Percentiles rank a stretch among this genome's conserved stretches.
Conservation (phyloP, 83 land plant species). For the Isoetes engelmannii region DNA sequence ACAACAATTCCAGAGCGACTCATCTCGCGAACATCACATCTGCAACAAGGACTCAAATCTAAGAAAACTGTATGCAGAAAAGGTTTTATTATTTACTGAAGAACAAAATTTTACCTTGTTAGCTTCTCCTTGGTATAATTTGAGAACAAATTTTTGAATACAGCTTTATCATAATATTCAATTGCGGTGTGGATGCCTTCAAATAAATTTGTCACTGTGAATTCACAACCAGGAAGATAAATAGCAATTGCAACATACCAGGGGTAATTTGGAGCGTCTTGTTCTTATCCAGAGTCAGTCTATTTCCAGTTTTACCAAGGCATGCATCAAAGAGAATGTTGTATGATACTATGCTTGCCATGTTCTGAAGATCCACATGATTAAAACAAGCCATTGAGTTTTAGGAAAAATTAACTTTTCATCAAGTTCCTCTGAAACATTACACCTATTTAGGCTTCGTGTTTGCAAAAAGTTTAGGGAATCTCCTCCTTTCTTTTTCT, state of each 20-base stretch:
- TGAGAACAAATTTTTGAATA: constrained; percentile 6
- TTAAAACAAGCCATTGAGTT: too few relatives aligned
- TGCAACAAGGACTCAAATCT: background rate
- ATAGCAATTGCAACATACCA: constrained; percentile 13
- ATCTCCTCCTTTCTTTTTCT: too few relatives aligned
- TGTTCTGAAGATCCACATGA: constrained; percentile 8
- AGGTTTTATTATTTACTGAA: background rate
- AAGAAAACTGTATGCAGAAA: background rate
- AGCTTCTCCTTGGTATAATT: constrained; percentile 15
- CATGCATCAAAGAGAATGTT: constrained; percentile 25
- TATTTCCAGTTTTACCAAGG: constrained; percentile 20
- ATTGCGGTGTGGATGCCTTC: constrained; percentile 27
- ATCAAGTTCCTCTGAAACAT: background rate
- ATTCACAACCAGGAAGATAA: background rate
- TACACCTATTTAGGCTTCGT: background rate
- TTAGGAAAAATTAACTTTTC: background rate
- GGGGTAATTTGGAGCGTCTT: constrained; percentile 20
- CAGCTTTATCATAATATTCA: constrained; percentile 20
- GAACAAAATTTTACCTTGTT: constrained; percentile 14
- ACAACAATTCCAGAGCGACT: constrained; percentile 24
- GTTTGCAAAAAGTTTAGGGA: background rate
- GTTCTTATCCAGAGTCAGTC: constrained; percentile 2
- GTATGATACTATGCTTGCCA: constrained; percentile 21
- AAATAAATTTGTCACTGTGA: background rate
- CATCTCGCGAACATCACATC: constrained; percentile 28